phyloP scores from a whole-genome alignment of 352 stramenopile species.

The Halophytophthora polymorphica region DNA sequence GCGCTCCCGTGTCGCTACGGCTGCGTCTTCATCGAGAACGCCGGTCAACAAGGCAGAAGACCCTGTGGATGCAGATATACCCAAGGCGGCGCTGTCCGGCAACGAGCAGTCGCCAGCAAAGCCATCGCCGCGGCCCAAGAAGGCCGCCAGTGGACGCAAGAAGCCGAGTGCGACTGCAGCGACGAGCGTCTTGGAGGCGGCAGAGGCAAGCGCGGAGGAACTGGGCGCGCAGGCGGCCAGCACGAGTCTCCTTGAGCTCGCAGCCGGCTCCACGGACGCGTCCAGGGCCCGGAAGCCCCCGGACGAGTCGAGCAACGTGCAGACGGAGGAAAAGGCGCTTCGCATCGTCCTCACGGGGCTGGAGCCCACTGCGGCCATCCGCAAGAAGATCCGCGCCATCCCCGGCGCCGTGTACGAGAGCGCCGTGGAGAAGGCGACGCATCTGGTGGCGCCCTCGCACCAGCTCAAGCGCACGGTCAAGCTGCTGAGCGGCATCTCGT shows the following conservation, averaged over 20 bases:
- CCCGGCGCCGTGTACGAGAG: constrained; percentile 38
- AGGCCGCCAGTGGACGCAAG: too few species aligned
- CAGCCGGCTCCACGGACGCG: too few species aligned
- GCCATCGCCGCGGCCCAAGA: too few species aligned
- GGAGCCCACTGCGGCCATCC: constrained; percentile 32
- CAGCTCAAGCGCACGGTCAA: constrained; percentile 60
- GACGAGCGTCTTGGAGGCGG: background rate
- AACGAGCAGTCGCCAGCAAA: too few species aligned
- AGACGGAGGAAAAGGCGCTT: constrained; percentile 19
- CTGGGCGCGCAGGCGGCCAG: too few species aligned
- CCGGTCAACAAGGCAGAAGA: background rate
- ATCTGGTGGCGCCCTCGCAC: constrained; percentile 41
- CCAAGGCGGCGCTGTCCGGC: too few species aligned
- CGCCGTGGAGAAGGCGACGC: constrained; percentile 39
- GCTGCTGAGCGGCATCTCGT: constrained; percentile 54
- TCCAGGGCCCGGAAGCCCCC: too few species aligned
- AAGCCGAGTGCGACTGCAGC: background rate
- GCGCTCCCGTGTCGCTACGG: constrained; percentile 15
- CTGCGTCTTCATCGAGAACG: background rate
- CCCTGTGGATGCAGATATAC: too few species aligned
- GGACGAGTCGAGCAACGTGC: constrained; percentile 8
- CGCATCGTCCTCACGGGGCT: constrained; percentile 49
- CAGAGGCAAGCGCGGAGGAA: too few species aligned
- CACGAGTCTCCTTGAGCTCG: too few species aligned
- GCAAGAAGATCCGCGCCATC: constrained; percentile 46